Evolutionary conservation across 331 rosid species (phyloP), one percentile per base, ranked within the genome.

Genomic region (Ulmus americana): DNA sequence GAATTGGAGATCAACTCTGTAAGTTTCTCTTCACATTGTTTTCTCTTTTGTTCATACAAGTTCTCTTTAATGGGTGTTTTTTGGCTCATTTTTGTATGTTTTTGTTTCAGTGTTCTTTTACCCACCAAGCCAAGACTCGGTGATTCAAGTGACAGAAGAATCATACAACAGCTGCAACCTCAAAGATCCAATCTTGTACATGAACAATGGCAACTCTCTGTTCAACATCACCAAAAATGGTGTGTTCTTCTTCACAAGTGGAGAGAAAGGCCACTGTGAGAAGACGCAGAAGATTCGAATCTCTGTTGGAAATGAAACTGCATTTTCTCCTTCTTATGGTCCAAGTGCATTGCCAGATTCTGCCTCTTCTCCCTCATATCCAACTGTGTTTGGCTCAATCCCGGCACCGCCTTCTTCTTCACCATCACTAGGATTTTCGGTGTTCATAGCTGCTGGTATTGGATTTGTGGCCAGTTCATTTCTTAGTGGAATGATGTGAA

Each of bases 101-200:
- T 15, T 16, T 50, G 5, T 59, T 13, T 59, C 79, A 94, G 97
- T 85, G 88, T 94, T 94, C 75, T 73, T 94, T 35, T 94, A 90
- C 70, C 95, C 99, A 67, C 99, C 99, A 52, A 89, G 95, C 62
- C 88, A 87, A 84, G 99, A 94, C 76, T 94, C 99, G 9, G 78
- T 89, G 75, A 84, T 94, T 73, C 99, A 90, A 84, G 90, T 90
- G 0, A 83, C 85, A 7, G 58, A 70, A 46, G 77, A 82, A 62
- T 79, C 91, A 8, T 87, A 74, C 87, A 71, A 63, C 66, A 81
- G 69, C 65, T 89, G 99, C 84, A 84, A 83, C 80, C 69, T 77
- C 63, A 83, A 81, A 77, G 75, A 94, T 81, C 97, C 99, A 2
- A 81, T 94, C 57, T 70, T 90, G 80, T 69, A 52, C 55, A 85